Conservation (phyloP, 257 asterid species). For the Solanum infundibuliforme region DNA sequence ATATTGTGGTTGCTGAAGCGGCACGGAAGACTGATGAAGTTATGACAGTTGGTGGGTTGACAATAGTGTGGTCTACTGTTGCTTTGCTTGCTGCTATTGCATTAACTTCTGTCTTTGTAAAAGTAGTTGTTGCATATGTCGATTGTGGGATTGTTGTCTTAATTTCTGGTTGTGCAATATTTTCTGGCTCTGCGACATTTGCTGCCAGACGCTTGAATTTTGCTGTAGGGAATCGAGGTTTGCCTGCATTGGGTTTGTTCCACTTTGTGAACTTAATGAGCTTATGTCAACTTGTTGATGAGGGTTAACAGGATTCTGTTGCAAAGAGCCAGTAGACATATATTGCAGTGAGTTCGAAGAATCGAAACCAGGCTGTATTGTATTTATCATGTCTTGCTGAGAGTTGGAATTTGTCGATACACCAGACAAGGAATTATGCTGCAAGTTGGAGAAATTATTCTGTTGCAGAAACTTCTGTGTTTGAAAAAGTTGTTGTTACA, state of each 20-base stretch:
- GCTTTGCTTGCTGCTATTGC: constrained; percentile 52
- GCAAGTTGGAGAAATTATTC: constrained; percentile 55
- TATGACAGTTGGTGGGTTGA: constrained; percentile 30
- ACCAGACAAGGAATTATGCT: constrained; percentile 51
- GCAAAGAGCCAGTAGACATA: constrained; percentile 59
- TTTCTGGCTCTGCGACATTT: constrained; percentile 9
- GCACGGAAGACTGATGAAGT: no score
- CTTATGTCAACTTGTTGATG: constrained; percentile 60
- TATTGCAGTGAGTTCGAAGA: constrained; percentile 67
- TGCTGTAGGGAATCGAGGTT: constrained; percentile 52
- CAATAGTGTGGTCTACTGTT: constrained; percentile 42
- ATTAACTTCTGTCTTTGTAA: constrained; percentile 56
- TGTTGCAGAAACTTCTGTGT: no score
- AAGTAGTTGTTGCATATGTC: constrained; percentile 47
- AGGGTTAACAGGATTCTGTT: constrained; percentile 66
- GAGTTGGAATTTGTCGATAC: constrained; percentile 42
- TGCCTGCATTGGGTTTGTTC: constrained; percentile 44
- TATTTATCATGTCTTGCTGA: constrained; percentile 58
- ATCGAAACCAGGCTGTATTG: constrained; percentile 52
- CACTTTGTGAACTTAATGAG: constrained; percentile 58
- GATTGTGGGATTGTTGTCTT: constrained; percentile 22
- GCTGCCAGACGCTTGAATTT: constrained; percentile 1
- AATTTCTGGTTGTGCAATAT: constrained; percentile 7
- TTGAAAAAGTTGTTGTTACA: no score
- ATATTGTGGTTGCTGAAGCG: no score